phyloP scores from a whole-genome alignment of 1,284 basidiomycete genomes.

The Apiotrichum akiyoshidainum region DNA sequence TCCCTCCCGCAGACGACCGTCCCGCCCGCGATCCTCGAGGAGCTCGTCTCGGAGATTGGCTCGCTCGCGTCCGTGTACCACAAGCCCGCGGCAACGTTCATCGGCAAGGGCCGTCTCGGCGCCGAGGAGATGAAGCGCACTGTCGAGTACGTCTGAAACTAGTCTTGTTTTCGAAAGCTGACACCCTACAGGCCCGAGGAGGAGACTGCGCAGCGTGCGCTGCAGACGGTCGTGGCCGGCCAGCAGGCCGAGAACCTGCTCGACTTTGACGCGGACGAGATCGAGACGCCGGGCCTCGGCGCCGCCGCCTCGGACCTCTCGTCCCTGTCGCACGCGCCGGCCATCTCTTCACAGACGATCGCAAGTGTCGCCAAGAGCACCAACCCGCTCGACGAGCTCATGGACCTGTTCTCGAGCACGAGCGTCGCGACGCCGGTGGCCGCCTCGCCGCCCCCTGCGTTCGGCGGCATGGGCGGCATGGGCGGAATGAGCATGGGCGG shows the following conservation, averaged over 20 bases:
- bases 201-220: constrained; percentile 69
- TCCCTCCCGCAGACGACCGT: constrained; percentile 87
- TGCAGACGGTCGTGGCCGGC: constrained; percentile 82
- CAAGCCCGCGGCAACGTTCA: constrained; percentile 88
- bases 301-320: constrained; percentile 35
- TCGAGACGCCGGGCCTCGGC: constrained; percentile 36
- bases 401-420: constrained; percentile 72
- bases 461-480: no score
- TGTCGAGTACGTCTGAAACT: constrained; percentile 57
- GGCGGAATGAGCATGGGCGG: no score
- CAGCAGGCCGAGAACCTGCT: constrained; percentile 93
- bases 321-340: neutral
- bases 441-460: no score
- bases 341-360: constrained; percentile 35
- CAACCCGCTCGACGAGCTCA: constrained; percentile 86
- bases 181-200: constrained; percentile 56
- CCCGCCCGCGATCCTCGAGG: constrained; percentile 83
- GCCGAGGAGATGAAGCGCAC: constrained; percentile 74
- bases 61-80: constrained; percentile 90
- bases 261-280: constrained; percentile 76
- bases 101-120: constrained; percentile 77
- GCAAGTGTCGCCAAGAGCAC: constrained; percentile 46
- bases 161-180: neutral
- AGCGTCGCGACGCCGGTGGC: constrained; percentile 46
- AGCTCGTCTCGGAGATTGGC: constrained; percentile 83